Conservation (phyloP, 192 early-diverging fungal species). For the Mortierella claussenii region DNA sequence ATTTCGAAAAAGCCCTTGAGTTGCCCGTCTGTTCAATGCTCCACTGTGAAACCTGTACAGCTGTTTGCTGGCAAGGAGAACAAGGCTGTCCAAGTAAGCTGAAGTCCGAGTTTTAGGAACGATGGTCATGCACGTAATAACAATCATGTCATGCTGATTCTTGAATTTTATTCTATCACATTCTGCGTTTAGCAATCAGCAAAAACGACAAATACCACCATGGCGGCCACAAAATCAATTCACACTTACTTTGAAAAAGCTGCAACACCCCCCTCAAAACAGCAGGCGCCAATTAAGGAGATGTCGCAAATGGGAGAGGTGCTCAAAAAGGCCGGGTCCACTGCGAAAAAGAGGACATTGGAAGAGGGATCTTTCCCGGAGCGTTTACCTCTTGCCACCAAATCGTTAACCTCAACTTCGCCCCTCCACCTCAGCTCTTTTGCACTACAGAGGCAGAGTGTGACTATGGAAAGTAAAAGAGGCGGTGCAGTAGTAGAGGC, state of each 20-base stretch:
- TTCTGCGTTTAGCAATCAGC: too few species aligned
- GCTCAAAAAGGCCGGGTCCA: not conserved
- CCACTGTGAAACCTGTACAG: not conserved
- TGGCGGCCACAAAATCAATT: constrained; percentile 12
- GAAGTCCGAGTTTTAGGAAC: too few species aligned
- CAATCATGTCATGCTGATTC: not conserved
- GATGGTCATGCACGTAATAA: too few species aligned
- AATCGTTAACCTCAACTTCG: not conserved
- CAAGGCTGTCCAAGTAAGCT: constrained; percentile 11
- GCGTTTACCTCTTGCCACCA: not conserved
- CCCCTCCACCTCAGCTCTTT: too few species aligned
- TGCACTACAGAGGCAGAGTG: not conserved
- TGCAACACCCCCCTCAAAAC: not conserved
- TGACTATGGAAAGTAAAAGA: not conserved
- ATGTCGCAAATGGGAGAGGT: not conserved
- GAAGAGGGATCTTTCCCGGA: not conserved
- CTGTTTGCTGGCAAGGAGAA: constrained; percentile 26
- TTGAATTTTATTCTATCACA: not conserved
- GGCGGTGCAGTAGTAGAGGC: constrained; percentile 12
- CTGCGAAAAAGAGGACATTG: constrained; percentile 1
- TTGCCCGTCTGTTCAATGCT: not conserved
- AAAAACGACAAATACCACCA: too few species aligned
- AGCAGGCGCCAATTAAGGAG: not conserved
- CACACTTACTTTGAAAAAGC: constrained; percentile 11
- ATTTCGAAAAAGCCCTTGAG: constrained; percentile 62